Evolutionary conservation across 768 basidiomycete species (phyloP), one percentile per base, ranked within the genome.

Genomic region (Xerocomellus chrysenteron): DNA sequence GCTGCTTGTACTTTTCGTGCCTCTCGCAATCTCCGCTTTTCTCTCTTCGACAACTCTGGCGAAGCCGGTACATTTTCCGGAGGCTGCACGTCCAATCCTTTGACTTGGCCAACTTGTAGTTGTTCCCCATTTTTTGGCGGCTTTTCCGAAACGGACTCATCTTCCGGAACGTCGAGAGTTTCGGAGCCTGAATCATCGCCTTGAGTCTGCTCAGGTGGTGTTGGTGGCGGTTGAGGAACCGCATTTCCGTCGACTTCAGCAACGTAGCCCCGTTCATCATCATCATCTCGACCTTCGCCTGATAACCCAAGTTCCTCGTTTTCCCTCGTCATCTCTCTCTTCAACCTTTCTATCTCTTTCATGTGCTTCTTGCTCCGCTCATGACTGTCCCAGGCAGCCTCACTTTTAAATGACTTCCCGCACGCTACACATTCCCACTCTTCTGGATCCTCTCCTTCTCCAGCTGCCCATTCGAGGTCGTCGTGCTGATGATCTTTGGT

Each of bases 361-460:
- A 90, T 68, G 65, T 99, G 97, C 72, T 94, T 97, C 74, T 90
- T 90, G 71, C 94, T 97, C 61, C 94, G 79, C 71, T 98, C 97
- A 60, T 98, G 97, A 69, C 94, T 98, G 63, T 87, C 80, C 95
- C 95, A 99, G 5, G 94, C 92, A 0, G 92, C 91, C 64, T 98
- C 94, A 60, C 88, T 94, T 65, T 87, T 77, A 68, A 98, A 98
- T 1, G 81, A 79, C 76, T 97, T 98, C 30, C 82, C 79, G 65
- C 97, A 99, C 9, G 87, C 95, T n/a, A 98, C 87, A 65, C 97
- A 99, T 69, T 96, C 94, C 87, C 89, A 94, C 67, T 90, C 90
- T 64, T 93, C 90, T 5, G 81, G 73, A 55, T 87, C 82, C 30
- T 83, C 83, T 7, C 84, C 85, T 67, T 88, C 89, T 2, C 81